Evolutionary conservation across 306 rosid species (phyloP), one percentile per base, ranked within the genome.

Genomic region (Notholithocarpus densiflorus): DNA sequence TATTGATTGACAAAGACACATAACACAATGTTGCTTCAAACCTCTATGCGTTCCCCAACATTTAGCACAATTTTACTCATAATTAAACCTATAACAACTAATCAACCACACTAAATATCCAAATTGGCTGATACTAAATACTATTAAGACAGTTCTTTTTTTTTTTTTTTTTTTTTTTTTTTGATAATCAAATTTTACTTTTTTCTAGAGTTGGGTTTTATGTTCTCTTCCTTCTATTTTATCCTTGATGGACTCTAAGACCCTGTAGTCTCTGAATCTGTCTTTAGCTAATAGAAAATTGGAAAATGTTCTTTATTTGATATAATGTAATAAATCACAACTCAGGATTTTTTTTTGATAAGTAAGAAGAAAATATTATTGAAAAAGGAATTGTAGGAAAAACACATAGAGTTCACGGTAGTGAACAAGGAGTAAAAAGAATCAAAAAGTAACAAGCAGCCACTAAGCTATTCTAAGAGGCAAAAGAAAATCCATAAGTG

Each of bases 251-350:
- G 78, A 74, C 73, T 61, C 72, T 69, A 71, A 75, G 76, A 71
- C 68, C 73, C 77, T 51, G 51, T 83, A 84, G 81, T 78, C 71
- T 78, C 82, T 24, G 51, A 70, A 59, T 85, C 75, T 75, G 71
- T 79, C 73, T 56, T 66, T 84, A 77, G 88, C 79, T 74, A 80
- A 80, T 69, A 34, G 55, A 74, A 73, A 48, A 77, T 77, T 74
- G 72, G 61, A 80, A 80, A 80, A 74, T 88, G 89, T 86, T 86
- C 51, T 56, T 79, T 83, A 70, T 80, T 78, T 84, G 72, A 66
- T 75, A 74, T 74, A 75, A 34, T 86, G 89, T 77, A 91, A 89
- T 86, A 88, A 87, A 71, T 32, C 40, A 73, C 75, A 77, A 80
- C 64, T 54, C 72, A 19, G 32, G 82, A 66, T 37, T 37, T 37